These are phyloP conservation scores for Collybia sordida DNA, from an alignment of 768 basidiomycete species.

Conservation along the genomic window DNA sequence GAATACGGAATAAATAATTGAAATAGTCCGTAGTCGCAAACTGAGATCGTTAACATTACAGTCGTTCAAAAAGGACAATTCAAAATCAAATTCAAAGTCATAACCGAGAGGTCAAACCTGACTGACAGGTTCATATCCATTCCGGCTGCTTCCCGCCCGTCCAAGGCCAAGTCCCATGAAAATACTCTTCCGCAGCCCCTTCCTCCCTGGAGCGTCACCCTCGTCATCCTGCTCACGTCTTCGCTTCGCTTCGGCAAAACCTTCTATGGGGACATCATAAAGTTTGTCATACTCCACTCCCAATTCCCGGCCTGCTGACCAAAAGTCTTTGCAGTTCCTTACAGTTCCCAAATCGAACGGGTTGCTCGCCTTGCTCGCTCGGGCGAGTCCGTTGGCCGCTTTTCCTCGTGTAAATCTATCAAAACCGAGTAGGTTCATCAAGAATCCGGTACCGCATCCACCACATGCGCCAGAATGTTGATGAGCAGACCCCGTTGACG, in stretches of 20 bases:
- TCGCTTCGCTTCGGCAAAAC: constrained; percentile 73
- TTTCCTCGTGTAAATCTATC: constrained; percentile 93
- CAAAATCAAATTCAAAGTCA: too few relatives aligned
- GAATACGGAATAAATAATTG: too few relatives aligned
- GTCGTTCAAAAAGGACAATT: too few relatives aligned
- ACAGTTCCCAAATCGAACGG: constrained; percentile 87
- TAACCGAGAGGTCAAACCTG: constrained; percentile 24
- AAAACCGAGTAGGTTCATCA: constrained; percentile 89
- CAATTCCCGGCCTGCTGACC: constrained; percentile 81
- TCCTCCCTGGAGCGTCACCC: constrained; percentile 23
- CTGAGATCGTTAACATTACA: too few relatives aligned
- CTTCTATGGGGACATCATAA: constrained; percentile 88
- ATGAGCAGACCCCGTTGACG: constrained; percentile 39
- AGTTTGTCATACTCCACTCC: constrained; percentile 89
- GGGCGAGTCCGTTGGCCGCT: constrained; percentile 82
- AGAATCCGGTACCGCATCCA: constrained; percentile 59
- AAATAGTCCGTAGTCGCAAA: too few relatives aligned
- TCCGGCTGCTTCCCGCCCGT: constrained; percentile 45
- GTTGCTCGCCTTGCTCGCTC: constrained; percentile 76
- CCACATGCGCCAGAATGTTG: constrained; percentile 43
- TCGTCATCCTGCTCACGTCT: constrained; percentile 58
- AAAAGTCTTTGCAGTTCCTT: constrained; percentile 91
- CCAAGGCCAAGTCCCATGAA: constrained; percentile 58
- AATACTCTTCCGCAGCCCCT: constrained; percentile 44
- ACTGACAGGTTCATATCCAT: constrained; percentile 67